These are phyloP conservation scores for Saccharomycopsis vini DNA, from an alignment of 805 yeast genomes.

Conservation along the genomic window DNA sequence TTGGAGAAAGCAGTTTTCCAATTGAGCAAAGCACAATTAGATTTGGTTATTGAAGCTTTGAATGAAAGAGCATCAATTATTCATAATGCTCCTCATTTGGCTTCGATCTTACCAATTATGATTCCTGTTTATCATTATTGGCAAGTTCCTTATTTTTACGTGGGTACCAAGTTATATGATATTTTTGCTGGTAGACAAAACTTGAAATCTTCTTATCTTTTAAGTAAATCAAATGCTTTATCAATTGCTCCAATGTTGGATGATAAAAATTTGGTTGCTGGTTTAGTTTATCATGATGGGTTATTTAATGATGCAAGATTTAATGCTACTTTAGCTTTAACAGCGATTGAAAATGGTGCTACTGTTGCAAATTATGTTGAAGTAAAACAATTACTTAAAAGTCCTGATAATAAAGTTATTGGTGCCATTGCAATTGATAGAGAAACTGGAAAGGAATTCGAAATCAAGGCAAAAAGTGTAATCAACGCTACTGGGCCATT, in stretches of 20 bases:
- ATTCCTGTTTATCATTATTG: slow-evolving; percentile 94
- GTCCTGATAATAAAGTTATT: slow-evolving; percentile 46
- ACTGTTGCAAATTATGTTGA: slow-evolving; percentile 82
- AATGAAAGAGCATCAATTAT: slow-evolving; percentile 81
- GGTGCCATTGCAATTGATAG: slow-evolving; percentile 74
- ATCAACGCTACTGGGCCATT: slow-evolving; percentile 95
- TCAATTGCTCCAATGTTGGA: slow-evolving; percentile 84
- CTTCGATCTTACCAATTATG: slow-evolving; percentile 80
- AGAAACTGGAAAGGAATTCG: slow-evolving; percentile 55
- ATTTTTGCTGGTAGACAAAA: slow-evolving; percentile 86
- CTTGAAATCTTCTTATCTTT: slow-evolving; percentile 66
- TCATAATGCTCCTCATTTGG: slow-evolving; percentile 86
- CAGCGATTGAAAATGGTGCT: slow-evolving; percentile 84
- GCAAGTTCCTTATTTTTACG: slow-evolving; percentile 91
- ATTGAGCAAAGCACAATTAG: slow-evolving; percentile 81
- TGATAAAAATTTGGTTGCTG: slow-evolving; percentile 70
- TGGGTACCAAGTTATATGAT: slow-evolving; percentile 87
- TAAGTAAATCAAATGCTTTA: slow-evolving; percentile 55
- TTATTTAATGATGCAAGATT: slow-evolving; percentile 87
- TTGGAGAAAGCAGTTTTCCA: slow-evolving; percentile 92
- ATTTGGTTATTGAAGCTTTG: slow-evolving; percentile 80
- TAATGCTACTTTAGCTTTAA: slow-evolving; percentile 75
- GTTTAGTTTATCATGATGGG: slow-evolving; percentile 92
- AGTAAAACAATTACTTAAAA: slow-evolving; percentile 67
- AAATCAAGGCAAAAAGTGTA: slow-evolving; percentile 61